These are phyloP conservation scores for Fusarium hainanense DNA, from an alignment of 2,329 filamentous ascomycete genomes.

Conservation along the genomic window DNA sequence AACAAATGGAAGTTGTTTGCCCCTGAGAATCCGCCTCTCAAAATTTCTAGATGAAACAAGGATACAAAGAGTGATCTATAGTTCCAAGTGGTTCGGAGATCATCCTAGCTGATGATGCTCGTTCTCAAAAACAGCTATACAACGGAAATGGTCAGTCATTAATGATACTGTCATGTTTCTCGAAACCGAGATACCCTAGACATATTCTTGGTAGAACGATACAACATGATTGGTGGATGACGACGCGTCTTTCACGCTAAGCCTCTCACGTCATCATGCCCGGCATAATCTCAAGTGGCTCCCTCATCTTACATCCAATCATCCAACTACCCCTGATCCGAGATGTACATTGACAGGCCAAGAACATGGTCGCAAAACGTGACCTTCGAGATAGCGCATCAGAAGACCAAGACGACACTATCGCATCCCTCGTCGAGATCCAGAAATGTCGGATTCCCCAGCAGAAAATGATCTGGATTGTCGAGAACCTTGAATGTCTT, in stretches of 20 bases:
- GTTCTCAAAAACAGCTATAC: too few species aligned
- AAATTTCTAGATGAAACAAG: too few species aligned
- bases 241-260: slow-evolving; percentile 5
- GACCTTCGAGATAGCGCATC: background rate
- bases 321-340: background rate
- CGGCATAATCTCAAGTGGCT: background rate
- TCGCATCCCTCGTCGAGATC: slow-evolving; percentile 13
- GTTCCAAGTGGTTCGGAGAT: too few species aligned
- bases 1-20: too few species aligned
- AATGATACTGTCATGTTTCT: background rate
- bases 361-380: slow-evolving; percentile 4
- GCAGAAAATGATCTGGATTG: slow-evolving; percentile 39
- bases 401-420: background rate
- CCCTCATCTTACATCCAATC: background rate
- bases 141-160: too few species aligned
- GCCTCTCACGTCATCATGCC: background rate
- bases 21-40: too few species aligned
- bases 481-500: slow-evolving; percentile 38
- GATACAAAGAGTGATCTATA: too few species aligned
- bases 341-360: background rate
- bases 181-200: background rate
- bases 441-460: slow-evolving; percentile 21
- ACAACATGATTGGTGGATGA: slow-evolving; percentile 1
- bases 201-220: accelerated
- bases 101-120: too few species aligned